Percentiles rank a stretch among this genome's conserved stretches.
Conservation (phyloP, 352 stramenopile genomes). For the Globisporangium okanoganense region DNA sequence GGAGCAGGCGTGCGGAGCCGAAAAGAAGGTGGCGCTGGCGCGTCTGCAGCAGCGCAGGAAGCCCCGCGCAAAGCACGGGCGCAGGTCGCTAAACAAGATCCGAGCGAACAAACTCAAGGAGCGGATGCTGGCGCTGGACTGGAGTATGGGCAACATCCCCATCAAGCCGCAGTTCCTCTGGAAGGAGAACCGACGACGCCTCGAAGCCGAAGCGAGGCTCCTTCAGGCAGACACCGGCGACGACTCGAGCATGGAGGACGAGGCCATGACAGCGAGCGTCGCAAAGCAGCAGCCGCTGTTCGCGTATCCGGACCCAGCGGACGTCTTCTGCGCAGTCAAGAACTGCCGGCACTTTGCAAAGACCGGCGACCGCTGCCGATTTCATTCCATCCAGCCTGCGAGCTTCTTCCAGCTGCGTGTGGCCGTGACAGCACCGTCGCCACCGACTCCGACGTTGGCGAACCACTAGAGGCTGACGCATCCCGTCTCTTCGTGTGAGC, state of each 20-base stretch:
- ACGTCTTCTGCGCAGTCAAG: slow-evolving; percentile 38
- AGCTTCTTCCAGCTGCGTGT: slow-evolving; percentile 18
- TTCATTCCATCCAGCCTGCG: slow-evolving; percentile 34
- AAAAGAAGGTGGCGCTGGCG: slow-evolving; percentile 10
- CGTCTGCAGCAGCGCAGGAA: neutral
- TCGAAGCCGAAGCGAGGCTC: slow-evolving; percentile 34
- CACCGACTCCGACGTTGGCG: neutral
- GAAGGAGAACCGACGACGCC: slow-evolving; percentile 49
- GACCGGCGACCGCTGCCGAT: slow-evolving; percentile 52
- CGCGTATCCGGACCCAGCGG: slow-evolving; percentile 30
- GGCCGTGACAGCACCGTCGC: neutral
- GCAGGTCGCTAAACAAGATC: slow-evolving; percentile 2
- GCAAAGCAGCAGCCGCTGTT: neutral
- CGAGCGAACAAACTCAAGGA: slow-evolving; percentile 40
- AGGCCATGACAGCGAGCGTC: slow-evolving; percentile 10
- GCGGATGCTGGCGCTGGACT: slow-evolving; percentile 48
- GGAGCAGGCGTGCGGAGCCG: slow-evolving; percentile 23
- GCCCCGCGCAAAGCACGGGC: neutral
- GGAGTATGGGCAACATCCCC: slow-evolving; percentile 59
- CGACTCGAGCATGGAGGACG: slow-evolving; percentile 1
- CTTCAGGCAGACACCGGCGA: neutral
- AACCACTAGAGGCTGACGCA: neutral
- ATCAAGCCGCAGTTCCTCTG: slow-evolving; percentile 49
- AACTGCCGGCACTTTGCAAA: slow-evolving; percentile 62
- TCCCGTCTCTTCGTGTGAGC: neutral